A percentile compares a stretch with the other conserved stretches of the same genome.
phyloP scores from a whole-genome alignment of 2,329 filamentous ascomycete species.

The Apiospora malaysiana region DNA sequence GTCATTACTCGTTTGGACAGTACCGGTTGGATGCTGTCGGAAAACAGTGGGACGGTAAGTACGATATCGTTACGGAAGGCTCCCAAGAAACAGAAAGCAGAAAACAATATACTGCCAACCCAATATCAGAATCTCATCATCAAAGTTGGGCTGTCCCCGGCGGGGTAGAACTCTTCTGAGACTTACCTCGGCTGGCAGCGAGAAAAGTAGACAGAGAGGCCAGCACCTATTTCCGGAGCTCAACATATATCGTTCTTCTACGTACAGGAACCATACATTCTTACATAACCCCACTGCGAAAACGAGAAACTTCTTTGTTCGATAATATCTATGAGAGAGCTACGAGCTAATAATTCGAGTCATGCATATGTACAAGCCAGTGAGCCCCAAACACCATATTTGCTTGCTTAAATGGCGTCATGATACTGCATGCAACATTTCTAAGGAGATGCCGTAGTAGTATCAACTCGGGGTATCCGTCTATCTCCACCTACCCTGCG shows the following conservation, averaged over 20 bases:
- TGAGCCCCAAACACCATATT: background rate
- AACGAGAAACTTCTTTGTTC: background rate
- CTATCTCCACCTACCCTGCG: background rate
- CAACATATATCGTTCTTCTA: no score
- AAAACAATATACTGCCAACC: background rate
- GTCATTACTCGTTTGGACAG: background rate
- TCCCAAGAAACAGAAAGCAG: background rate
- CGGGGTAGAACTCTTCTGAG: background rate
- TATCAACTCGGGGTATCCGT: background rate
- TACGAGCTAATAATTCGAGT: background rate
- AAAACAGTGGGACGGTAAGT: background rate
- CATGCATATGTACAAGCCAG: background rate
- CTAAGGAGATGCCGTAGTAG: background rate
- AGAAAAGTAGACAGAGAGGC: background rate
- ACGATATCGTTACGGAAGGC: background rate
- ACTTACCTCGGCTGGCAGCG: background rate
- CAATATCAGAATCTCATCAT: background rate
- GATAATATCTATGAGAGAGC: background rate
- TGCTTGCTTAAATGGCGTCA: background rate
- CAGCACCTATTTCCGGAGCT: background rate
- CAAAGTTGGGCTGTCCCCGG: no score
- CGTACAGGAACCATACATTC: background rate
- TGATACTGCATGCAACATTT: background rate
- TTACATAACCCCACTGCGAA: background rate
- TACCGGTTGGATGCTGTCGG: background rate